phyloP scores from a whole-genome alignment of 2,329 filamentous ascomycete genomes.

The Pezicula rhizophila region DNA sequence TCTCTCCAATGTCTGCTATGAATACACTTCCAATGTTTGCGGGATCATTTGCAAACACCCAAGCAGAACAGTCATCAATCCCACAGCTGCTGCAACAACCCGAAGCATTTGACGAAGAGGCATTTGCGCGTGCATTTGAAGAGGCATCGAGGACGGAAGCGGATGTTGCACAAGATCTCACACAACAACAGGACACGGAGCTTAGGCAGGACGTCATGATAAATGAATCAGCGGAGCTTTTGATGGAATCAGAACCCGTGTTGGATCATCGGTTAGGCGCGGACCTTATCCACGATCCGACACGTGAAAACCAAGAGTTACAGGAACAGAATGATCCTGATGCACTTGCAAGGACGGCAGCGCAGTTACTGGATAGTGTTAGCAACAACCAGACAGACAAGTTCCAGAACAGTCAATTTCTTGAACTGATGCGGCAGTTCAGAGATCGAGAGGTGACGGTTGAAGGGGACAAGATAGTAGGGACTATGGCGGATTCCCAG shows the following conservation, averaged over 20 bases:
- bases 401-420: constrained; percentile 72
- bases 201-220: constrained; percentile 14
- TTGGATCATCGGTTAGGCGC: constrained; percentile 25
- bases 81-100: constrained; percentile 25
- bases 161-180: constrained; percentile 7
- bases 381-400: constrained; percentile 64
- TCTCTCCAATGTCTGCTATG: constrained; percentile 10
- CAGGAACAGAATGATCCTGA: constrained; percentile 35
- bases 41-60: constrained; percentile 1
- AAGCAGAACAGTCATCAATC: constrained; percentile 7
- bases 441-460: constrained; percentile 67
- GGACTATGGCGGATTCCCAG: neutral
- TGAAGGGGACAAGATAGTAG: constrained; percentile 61
- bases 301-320: constrained; percentile 24
- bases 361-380: constrained; percentile 62
- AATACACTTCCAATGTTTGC: constrained; percentile 5
- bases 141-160: constrained; percentile 21
- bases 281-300: constrained; percentile 24
- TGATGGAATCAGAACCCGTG: constrained; percentile 13
- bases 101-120: constrained; percentile 45
- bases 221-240: constrained; percentile 20
- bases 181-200: constrained; percentile 6
- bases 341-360: constrained; percentile 67
- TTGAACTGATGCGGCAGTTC: constrained; percentile 70
- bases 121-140: constrained; percentile 48